Base-by-base conservation (phyloP, 108 stramenopile species). In the Aureococcus anophagefferens region DNA sequence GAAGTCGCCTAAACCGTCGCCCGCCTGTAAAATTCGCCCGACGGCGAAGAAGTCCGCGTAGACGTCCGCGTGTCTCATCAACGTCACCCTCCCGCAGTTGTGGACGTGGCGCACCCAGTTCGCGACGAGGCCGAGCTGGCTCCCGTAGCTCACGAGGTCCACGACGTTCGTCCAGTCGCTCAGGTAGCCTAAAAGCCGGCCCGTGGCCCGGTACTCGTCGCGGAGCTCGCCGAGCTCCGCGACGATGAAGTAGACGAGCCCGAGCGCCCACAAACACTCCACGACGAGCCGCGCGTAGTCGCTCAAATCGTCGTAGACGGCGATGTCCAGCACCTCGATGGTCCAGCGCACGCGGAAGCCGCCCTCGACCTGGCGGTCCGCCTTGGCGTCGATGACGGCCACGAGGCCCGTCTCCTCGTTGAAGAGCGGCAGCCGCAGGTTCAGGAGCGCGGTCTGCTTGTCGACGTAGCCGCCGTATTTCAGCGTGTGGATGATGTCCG, bases 61-160 rank as follows among this genome's bases (percentile, higher is more conserved):
- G 37, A 40, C 37, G 37, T 40, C 37, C 7, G 37, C 37, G 37
- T 9, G 11, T 4, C 37, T 4, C 7, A 40, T 4, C 7, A 40
- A 11, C 7, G 7, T 11, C 37, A 40, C 7, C 7, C 7, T 11
- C 7, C 37, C 37, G 37, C 37, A 40, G 37, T 40, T 40, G 7
- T 40, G 37, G 37, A 40, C 37, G 37, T 40, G 37, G 37, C 4
- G 37, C 7, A 40, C 37, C 37, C 37, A 40, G 18, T 68, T n/a
- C 3, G 36, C 40, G 67, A 68, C 25, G 35, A 44, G 17, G 18
- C 67, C 36, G 67, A 44, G 35, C 28, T 36, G 13, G 40, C 25
- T 28, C 35, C 67, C 67, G 67, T 68, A 44, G 32, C n/a, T 35
- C 36, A 28, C n/a, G 67, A 68, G 67, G 18, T 68, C 67, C 21